Evolutionary conservation across 2,329 filamentous ascomycete genomes (phyloP).

Genomic region (Curvularia sp.): DNA sequence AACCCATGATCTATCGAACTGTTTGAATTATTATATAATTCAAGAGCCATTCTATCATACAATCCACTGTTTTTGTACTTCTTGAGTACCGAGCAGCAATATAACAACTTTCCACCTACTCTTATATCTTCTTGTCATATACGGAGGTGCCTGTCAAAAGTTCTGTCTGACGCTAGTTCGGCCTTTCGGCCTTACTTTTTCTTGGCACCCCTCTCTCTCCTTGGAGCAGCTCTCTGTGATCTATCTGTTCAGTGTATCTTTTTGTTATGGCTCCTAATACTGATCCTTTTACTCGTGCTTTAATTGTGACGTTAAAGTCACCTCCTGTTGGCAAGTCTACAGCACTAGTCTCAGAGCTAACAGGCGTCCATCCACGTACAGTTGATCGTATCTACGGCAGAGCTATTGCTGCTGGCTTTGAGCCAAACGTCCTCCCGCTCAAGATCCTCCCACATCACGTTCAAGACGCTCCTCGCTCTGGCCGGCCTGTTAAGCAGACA

Average conservation of each 20-base stretch:
- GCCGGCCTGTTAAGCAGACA: slow-evolving; percentile 15
- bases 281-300: slow-evolving; percentile 10
- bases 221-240: slow-evolving; percentile 1
- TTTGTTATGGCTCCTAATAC: slow-evolving; percentile 12
- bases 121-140: too few relatives aligned
- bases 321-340: slow-evolving; percentile 11
- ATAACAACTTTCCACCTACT: too few relatives aligned
- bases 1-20: too few relatives aligned
- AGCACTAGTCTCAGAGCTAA: slow-evolving; percentile 7
- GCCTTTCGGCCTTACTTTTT: too few relatives aligned
- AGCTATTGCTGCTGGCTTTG: slow-evolving; percentile 17
- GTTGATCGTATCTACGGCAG: slow-evolving; percentile 15
- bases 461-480: too few relatives aligned
- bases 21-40: too few relatives aligned
- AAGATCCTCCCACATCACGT: slow-evolving; percentile 7
- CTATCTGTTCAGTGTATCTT: neutral
- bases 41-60: too few relatives aligned
- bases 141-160: too few relatives aligned
- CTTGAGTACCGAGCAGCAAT: too few relatives aligned
- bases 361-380: slow-evolving; percentile 9
- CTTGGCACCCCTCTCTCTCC: too few relatives aligned
- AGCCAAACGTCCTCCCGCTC: slow-evolving; percentile 10
- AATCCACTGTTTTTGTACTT: too few relatives aligned
- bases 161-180: too few relatives aligned
- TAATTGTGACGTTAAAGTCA: slow-evolving; percentile 8